Evolutionary conservation across 371 early-diverging fungal genomes (phyloP).

Genomic region (Mucor lusitanicus): DNA sequence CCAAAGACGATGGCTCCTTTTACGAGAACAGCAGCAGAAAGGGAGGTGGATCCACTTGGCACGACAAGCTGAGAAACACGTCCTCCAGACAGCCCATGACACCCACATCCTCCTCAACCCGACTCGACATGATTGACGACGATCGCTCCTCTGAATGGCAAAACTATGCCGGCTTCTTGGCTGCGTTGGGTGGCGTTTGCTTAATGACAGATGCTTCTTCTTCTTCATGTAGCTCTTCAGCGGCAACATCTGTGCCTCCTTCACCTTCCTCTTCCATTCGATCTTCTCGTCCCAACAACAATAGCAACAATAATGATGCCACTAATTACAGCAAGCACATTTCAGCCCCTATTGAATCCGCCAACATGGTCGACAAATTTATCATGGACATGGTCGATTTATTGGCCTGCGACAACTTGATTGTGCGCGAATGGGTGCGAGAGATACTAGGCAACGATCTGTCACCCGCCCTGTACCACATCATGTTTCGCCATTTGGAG

Average conservation of each 20-base stretch:
- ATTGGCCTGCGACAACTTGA: constrained; percentile 75
- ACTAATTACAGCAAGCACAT: constrained; percentile 5
- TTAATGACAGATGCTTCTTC: constrained; percentile 27
- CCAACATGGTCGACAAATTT: constrained; percentile 71
- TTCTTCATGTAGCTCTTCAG: too few species aligned
- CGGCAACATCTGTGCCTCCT: background rate
- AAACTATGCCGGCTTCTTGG: constrained; percentile 70
- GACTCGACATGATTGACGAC: constrained; percentile 25
- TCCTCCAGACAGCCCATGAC: constrained; percentile 3
- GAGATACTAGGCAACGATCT: constrained; percentile 86
- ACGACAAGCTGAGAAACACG: constrained; percentile 23
- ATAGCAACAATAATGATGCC: background rate
- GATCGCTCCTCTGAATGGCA: constrained; percentile 54
- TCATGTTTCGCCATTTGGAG: constrained; percentile 75
- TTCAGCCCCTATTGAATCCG: constrained; percentile 27
- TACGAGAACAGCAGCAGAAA: background rate
- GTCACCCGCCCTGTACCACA: constrained; percentile 72
- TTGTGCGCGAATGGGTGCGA: constrained; percentile 83
- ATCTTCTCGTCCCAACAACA: background rate
- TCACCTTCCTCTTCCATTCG: background rate
- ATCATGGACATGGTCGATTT: constrained; percentile 81
- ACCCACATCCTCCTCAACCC: background rate
- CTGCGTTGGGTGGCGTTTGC: constrained; percentile 67
- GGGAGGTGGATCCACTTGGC: constrained; percentile 16
- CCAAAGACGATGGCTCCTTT: background rate